Conservation (phyloP, 106 monocot species). For the Vanilla planifolia region DNA sequence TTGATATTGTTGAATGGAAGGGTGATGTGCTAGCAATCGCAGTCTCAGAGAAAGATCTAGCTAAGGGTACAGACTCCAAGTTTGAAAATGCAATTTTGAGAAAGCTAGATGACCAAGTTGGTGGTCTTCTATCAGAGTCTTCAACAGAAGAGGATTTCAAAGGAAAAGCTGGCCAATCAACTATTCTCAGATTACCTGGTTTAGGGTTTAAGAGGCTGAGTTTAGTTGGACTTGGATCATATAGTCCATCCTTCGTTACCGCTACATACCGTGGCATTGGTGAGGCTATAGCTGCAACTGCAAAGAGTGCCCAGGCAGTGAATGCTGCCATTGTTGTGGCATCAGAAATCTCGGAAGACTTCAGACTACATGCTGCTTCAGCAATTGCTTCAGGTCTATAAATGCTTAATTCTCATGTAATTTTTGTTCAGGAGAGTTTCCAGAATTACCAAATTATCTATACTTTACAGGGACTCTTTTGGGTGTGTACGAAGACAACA, state of each 20-base stretch:
- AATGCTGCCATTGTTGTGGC: slow-evolving; percentile 74
- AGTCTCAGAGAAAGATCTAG: slow-evolving; percentile 82
- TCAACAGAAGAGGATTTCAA: slow-evolving; percentile 85
- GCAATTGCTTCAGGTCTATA: slow-evolving; percentile 72
- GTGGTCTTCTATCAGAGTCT: slow-evolving; percentile 69
- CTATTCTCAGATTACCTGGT: slow-evolving; percentile 70
- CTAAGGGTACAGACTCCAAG: slow-evolving; percentile 68
- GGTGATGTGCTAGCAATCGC: slow-evolving; percentile 89
- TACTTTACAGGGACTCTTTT: slow-evolving; percentile 57
- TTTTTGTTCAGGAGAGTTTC: neutral
- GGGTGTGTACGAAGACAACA: slow-evolving; percentile 73
- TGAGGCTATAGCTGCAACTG: slow-evolving; percentile 69
- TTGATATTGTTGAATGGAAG: slow-evolving; percentile 78
- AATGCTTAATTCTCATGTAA: neutral
- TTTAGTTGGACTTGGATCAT: slow-evolving; percentile 66
- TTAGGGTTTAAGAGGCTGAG: slow-evolving; percentile 70
- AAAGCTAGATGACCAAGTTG: slow-evolving; percentile 59
- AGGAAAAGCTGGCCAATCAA: slow-evolving; percentile 82
- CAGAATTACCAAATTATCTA: neutral
- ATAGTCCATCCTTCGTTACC: slow-evolving; percentile 18
- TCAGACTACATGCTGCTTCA: slow-evolving; percentile 55
- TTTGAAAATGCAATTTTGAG: slow-evolving; percentile 78
- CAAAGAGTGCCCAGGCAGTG: slow-evolving; percentile 67
- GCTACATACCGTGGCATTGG: slow-evolving; percentile 52
- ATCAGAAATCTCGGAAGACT: slow-evolving; percentile 35